Evolutionary conservation across 371 early-diverging fungal species (phyloP).

Genomic region (Rhizopus arrhizus): DNA sequence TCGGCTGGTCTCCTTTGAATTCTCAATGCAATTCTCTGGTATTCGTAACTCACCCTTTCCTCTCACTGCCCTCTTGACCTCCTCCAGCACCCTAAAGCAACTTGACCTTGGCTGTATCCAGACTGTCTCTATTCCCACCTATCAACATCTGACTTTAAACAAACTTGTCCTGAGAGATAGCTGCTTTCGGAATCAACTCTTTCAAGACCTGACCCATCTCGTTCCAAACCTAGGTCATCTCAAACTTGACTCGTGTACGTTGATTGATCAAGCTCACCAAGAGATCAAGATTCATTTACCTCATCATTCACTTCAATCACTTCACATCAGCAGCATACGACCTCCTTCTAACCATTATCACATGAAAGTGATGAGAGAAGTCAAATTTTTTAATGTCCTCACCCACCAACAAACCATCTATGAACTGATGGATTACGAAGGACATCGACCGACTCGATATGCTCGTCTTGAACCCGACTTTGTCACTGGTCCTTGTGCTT

Average conservation of each 20-base stretch:
- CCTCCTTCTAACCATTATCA: constrained; percentile 11
- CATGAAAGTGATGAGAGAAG: neutral
- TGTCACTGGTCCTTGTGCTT: neutral
- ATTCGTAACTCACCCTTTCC: constrained; percentile 18
- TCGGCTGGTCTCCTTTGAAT: constrained; percentile 4
- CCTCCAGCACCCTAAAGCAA: constrained; percentile 1
- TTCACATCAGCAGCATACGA: constrained; percentile 5
- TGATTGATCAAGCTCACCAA: constrained; percentile 12
- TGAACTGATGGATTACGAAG: constrained; percentile 19
- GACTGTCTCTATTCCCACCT: neutral
- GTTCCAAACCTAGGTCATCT: constrained; percentile 7
- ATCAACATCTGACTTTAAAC: neutral
- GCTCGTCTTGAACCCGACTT: neutral
- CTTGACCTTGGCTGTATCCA: constrained; percentile 16
- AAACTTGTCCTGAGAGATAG: constrained; percentile 13
- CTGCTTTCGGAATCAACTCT: constrained; percentile 18
- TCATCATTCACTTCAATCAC: constrained; percentile 11
- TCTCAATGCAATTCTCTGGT: constrained; percentile 29
- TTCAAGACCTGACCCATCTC: constrained; percentile 8
- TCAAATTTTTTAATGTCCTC: constrained; percentile 6
- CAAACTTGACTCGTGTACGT: constrained; percentile 6
- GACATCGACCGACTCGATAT: constrained; percentile 11
- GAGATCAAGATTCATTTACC: constrained; percentile 20
- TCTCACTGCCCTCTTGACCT: constrained; percentile 3
- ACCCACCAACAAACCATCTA: neutral